Base-by-base conservation (phyloP, 2,329 filamentous ascomycete genomes). In the Truncatella angustata region DNA sequence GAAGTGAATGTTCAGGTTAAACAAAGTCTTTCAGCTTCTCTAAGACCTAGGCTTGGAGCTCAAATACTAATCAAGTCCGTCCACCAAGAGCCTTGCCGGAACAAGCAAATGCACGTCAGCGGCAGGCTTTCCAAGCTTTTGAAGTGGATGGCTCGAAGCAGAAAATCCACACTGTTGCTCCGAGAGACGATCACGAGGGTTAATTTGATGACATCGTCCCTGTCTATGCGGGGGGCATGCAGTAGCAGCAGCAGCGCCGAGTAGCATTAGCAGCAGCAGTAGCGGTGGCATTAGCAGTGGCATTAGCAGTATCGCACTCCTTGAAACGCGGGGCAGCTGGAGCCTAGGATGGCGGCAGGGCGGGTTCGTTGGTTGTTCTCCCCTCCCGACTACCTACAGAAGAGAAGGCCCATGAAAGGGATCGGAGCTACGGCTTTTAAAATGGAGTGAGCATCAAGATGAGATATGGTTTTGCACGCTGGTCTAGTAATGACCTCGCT, bases 131-230 rank as follows among this genome's bases (percentile, higher is more conserved):
- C 48, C 20, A 35, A 39, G 30, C 16, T 35, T 49, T 47, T n/a
- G 26, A 28, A 46, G 43, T 35, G 26, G 43, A 46, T 46, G 43
- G 43, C 18, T 35, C 26, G 32, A 37, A 37, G 12, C 28, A 37
- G 45, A 37, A 49, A 49, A 49, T 23, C 40, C 40, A 48, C 16
- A 49, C 37, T 26, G 47, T 50, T 50, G 47, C 47, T 44, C 49
- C 49, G 49, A 51, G 49, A 11, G 34, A 45, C 40, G 47, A 50
- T 50, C 47, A 50, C 47, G 47, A 50, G 47, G 47, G 20, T 30
- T 21, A 40, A 23, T 48, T 34, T 30, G 30, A 48, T 45, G 42
- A 45, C 44, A 47, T 49, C 32, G 45, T 11, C 20, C 30, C 34
- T 14, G 16, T 24, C 21, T 26, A 28, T 24, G 40, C 40, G 40